These are phyloP conservation scores for Polyplosphaeria fusca DNA, from an alignment of 495 filamentous ascomycete species.

Conservation along the genomic window DNA sequence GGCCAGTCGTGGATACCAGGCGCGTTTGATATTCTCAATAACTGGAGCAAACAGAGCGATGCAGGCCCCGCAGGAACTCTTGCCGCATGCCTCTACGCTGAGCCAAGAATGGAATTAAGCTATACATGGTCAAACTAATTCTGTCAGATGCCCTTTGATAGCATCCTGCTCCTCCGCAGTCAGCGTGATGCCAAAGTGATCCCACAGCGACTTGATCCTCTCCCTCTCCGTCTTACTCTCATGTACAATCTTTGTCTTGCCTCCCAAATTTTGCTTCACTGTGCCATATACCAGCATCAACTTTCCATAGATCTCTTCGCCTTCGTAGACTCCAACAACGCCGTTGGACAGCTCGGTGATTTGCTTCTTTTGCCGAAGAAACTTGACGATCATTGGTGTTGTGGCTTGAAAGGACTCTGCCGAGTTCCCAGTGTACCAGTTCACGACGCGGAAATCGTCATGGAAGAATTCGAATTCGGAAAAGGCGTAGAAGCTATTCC, in stretches of 20 bases:
- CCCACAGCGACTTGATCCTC: slow-evolving; percentile 18
- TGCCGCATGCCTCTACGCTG: background rate
- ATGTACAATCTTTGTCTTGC: slow-evolving; percentile 26
- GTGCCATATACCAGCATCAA: slow-evolving; percentile 29
- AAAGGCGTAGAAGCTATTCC: slow-evolving; percentile 33
- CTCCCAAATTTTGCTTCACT: slow-evolving; percentile 30
- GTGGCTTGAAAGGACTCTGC: slow-evolving; percentile 11
- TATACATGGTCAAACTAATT: slow-evolving; percentile 4
- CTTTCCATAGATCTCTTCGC: slow-evolving; percentile 27
- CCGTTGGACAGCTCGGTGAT: background rate
- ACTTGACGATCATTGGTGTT: slow-evolving; percentile 26
- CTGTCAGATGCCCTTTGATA: slow-evolving; percentile 19
- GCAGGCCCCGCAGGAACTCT: background rate
- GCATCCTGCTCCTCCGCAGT: slow-evolving; percentile 24
- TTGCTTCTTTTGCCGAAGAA: slow-evolving; percentile 15
- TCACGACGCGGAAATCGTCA: slow-evolving; percentile 26
- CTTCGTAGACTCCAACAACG: background rate
- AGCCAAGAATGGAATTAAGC: background rate
- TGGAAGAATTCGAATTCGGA: slow-evolving; percentile 28
- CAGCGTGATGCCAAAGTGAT: slow-evolving; percentile 27
- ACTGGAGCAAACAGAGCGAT: no score
- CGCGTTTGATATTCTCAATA: no score
- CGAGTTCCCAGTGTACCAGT: slow-evolving; percentile 21
- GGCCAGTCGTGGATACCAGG: no score
- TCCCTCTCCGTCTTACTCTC: slow-evolving; percentile 26